Evolutionary conservation across 1,284 basidiomycete genomes (phyloP).

Genomic region (Trichosporon sp.): DNA sequence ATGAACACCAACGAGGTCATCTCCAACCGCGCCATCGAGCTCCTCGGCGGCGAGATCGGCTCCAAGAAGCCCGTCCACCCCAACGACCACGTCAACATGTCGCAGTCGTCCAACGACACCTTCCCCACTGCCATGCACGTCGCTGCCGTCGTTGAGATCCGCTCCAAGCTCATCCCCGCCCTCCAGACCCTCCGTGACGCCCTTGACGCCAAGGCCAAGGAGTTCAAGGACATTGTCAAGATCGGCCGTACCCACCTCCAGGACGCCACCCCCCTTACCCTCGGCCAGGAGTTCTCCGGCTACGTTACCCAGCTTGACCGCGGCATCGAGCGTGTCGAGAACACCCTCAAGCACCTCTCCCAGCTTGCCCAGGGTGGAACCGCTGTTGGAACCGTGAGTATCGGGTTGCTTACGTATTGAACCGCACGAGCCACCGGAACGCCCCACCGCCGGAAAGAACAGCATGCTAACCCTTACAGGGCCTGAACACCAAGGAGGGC

Average conservation of each 20-base stretch:
- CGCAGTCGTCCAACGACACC: slow-evolving; percentile 98
- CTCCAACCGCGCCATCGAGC: slow-evolving; percentile 96
- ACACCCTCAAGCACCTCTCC: slow-evolving; percentile 81
- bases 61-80: slow-evolving; percentile 98
- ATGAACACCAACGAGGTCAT: slow-evolving; percentile 99
- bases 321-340: slow-evolving; percentile 83
- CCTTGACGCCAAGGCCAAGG: slow-evolving; percentile 76
- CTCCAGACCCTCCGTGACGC: slow-evolving; percentile 80
- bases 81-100: slow-evolving; percentile 99
- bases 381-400: slow-evolving; percentile 89
- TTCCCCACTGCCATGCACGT: slow-evolving; percentile 99
- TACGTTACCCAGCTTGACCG: slow-evolving; percentile 95
- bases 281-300: slow-evolving; percentile 98
- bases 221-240: slow-evolving; percentile 91
- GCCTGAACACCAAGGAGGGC: slow-evolving; percentile 93
- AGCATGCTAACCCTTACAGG: slow-evolving; percentile 60
- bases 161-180: slow-evolving; percentile 78
- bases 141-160: slow-evolving; percentile 89
- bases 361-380: slow-evolving; percentile 97
- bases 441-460: background rate
- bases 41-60: slow-evolving; percentile 92
- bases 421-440: background rate
- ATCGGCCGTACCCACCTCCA: slow-evolving; percentile 98
- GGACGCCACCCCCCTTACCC: slow-evolving; percentile 95
- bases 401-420: no score